These are phyloP conservation scores for Batkoa obscura DNA, from an alignment of 371 early-diverging fungal genomes.

Conservation along the genomic window DNA sequence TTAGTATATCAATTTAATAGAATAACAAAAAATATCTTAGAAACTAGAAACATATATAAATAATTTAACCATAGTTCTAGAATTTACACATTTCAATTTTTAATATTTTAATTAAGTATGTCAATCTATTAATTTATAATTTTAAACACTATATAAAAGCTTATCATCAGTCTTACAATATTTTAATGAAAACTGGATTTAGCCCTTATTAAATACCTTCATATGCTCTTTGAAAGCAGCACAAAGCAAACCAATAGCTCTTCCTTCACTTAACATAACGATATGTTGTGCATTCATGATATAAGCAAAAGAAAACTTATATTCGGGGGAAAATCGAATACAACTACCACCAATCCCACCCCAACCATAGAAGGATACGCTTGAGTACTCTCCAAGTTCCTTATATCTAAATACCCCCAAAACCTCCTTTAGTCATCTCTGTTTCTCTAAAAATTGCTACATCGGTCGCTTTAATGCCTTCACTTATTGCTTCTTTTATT, in stretches of 20 bases:
- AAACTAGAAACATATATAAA: too few relatives aligned
- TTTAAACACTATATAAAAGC: too few relatives aligned
- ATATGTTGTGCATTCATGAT: constrained; percentile 15
- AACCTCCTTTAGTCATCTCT: constrained; percentile 13
- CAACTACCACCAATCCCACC: constrained; percentile 33
- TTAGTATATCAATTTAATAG: too few relatives aligned
- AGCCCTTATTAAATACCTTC: too few relatives aligned
- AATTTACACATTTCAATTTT: too few relatives aligned
- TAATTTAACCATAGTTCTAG: too few relatives aligned
- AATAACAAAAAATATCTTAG: too few relatives aligned
- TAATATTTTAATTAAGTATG: too few relatives aligned
- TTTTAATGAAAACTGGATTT: too few relatives aligned
- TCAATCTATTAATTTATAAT: too few relatives aligned
- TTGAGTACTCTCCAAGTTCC: constrained; percentile 15
- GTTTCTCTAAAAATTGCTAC: constrained; percentile 8
- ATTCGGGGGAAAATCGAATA: constrained; percentile 27
- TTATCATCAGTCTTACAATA: too few relatives aligned
- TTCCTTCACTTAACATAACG: not conserved
- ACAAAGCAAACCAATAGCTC: not conserved
- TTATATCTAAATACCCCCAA: constrained; percentile 13
- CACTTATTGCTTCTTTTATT: too few relatives aligned
- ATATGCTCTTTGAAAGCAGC: not conserved
- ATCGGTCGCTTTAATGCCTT: constrained; percentile 8
- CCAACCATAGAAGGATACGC: constrained; percentile 25
- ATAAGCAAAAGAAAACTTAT: constrained; percentile 30